Evolutionary conservation across 176 grass and related monocot genomes (phyloP).

Genomic region (Cymbopogon citratus): DNA sequence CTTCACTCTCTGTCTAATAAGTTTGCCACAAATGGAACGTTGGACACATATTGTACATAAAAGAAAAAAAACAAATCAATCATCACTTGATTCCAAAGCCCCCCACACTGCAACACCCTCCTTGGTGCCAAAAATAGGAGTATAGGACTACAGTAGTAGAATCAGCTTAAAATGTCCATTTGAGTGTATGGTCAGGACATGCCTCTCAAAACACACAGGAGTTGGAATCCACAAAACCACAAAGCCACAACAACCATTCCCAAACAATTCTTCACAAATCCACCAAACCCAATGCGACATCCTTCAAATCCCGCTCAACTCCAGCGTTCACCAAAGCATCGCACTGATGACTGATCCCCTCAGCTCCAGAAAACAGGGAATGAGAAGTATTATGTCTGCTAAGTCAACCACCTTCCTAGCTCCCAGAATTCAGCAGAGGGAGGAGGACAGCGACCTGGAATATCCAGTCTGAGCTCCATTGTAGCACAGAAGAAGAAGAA

Average conservation of each 20-base stretch:
- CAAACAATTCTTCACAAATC: background rate
- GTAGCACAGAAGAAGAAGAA: background rate
- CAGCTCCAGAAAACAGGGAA: background rate
- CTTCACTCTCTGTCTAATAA: background rate
- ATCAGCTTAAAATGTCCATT: background rate
- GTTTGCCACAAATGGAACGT: background rate
- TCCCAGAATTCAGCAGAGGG: background rate
- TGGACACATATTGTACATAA: background rate
- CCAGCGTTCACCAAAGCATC: background rate
- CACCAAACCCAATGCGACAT: background rate
- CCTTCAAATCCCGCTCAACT: background rate
- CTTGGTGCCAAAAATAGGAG: conserved; percentile 1
- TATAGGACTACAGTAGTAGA: background rate
- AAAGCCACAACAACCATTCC: background rate
- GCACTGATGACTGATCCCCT: background rate
- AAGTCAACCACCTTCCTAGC: background rate
- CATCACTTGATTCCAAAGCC: conserved; percentile 8
- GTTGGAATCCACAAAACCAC: background rate
- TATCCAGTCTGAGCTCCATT: background rate
- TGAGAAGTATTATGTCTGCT: background rate
- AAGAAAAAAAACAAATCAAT: background rate
- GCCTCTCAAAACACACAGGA: background rate
- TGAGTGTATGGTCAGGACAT: background rate
- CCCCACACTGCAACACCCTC: conserved; percentile 3
- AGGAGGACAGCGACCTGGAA: background rate